Evolutionary conservation across 73 alveolate species (phyloP).

Genomic region (Loxodes magnus): DNA sequence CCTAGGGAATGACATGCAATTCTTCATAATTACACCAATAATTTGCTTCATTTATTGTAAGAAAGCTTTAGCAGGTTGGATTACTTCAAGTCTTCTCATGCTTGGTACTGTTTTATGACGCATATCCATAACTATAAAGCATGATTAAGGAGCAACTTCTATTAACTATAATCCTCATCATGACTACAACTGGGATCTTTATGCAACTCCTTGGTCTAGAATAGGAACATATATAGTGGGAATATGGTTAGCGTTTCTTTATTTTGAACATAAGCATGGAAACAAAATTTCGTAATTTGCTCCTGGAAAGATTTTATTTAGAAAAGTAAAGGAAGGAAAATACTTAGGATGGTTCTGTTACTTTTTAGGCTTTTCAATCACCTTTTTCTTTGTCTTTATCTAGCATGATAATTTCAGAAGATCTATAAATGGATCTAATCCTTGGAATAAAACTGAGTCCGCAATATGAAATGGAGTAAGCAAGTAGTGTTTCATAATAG

Average conservation of each 20-base stretch:
- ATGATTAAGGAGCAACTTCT: no score
- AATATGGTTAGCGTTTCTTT: background rate
- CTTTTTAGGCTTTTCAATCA: no score
- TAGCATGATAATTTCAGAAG: background rate
- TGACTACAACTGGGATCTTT: no score
- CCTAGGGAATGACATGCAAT: conserved; percentile 28
- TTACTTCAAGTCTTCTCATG: background rate
- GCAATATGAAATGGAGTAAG: background rate
- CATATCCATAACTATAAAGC: background rate
- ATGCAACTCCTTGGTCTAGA: no score
- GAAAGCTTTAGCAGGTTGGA: background rate
- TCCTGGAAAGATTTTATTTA: no score
- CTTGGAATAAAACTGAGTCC: background rate
- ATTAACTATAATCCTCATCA: no score
- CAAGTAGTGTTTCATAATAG: background rate
- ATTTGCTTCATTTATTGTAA: background rate
- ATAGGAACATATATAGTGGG: no score
- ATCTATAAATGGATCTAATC: no score
- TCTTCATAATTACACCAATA: conserved; percentile 24
- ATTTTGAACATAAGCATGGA: background rate
- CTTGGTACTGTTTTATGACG: background rate
- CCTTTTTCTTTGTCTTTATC: background rate
- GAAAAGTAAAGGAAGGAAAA: no score
- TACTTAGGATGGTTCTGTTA: no score
- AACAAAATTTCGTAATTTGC: no score